These are phyloP conservation scores for Hymenoscyphus salicellus DNA, from an alignment of 2,329 filamentous ascomycete species.

Conservation along the genomic window DNA sequence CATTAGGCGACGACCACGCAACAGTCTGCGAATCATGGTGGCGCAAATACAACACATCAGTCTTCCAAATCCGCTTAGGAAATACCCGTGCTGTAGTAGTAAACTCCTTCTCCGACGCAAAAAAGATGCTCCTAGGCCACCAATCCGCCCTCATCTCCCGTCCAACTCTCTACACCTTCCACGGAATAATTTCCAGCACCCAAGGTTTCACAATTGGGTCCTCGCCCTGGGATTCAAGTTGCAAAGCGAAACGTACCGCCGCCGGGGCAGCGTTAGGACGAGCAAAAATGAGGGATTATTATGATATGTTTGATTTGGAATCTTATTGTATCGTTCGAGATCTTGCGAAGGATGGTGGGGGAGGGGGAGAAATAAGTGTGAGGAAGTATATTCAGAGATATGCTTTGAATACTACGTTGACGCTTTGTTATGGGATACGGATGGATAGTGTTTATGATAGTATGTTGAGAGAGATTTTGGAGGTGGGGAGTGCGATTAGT, in stretches of 20 bases:
- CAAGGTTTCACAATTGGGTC: constrained; percentile 56
- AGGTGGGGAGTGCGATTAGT: constrained; percentile 51
- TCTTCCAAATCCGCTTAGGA: constrained; percentile 52
- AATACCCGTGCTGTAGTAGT: constrained; percentile 52
- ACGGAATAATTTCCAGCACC: constrained; percentile 49
- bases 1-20: constrained; percentile 53
- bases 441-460: constrained; percentile 54
- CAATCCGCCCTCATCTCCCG: constrained; percentile 50
- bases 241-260: constrained; percentile 52
- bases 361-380: constrained; percentile 44
- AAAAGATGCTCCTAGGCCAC: constrained; percentile 48
- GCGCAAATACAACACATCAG: constrained; percentile 45
- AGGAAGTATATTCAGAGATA: constrained; percentile 52
- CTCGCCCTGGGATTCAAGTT: constrained; percentile 52
- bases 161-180: constrained; percentile 52
- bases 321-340: constrained; percentile 50
- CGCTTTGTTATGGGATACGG: constrained; percentile 52
- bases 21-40: constrained; percentile 50
- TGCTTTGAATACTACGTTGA: constrained; percentile 53
- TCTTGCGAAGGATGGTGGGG: constrained; percentile 43
- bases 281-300: constrained; percentile 46
- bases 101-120: constrained; percentile 52
- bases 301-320: constrained; percentile 53
- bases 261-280: constrained; percentile 47
- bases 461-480: constrained; percentile 49